Conservation (phyloP, 306 rosid species). For the Cyamopsis tetragonoloba region DNA sequence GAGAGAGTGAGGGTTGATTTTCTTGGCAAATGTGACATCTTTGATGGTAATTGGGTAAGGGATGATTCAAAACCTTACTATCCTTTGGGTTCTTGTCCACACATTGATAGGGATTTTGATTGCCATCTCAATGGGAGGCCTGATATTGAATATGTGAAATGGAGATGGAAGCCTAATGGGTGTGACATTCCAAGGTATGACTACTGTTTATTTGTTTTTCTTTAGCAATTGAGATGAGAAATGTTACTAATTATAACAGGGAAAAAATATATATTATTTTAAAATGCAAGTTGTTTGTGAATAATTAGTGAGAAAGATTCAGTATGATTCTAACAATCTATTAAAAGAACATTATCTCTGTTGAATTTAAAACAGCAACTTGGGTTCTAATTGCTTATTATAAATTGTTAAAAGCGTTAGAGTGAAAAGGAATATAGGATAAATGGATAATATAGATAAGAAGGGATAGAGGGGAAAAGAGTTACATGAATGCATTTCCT, state of each 20-base stretch:
- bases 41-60: constrained; percentile 76
- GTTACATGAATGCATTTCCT: not conserved
- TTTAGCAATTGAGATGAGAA: not conserved
- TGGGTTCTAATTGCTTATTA: not conserved
- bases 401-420: not conserved
- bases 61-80: constrained; percentile 87
- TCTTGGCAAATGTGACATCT: constrained; percentile 54
- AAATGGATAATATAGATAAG: not conserved
- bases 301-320: not conserved
- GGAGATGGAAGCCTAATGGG: constrained; percentile 92
- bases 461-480: not conserved
- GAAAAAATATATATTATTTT: not conserved
- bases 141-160: constrained; percentile 61
- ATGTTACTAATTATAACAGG: not conserved
- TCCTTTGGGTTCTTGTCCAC: constrained; percentile 80
- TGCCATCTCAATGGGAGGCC: constrained; percentile 82
- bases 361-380: not conserved
- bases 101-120: constrained; percentile 69
- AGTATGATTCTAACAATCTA: not conserved
- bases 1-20: constrained; percentile 12
- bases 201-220: not conserved
- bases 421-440: not conserved
- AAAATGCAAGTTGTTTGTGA: constrained; percentile 6
- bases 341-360: not conserved
- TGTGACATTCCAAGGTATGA: constrained; percentile 85